Evolutionary conservation across 768 basidiomycete genomes (phyloP), one percentile per base, ranked within the genome.

Genomic region (Leccinum variicolor): DNA sequence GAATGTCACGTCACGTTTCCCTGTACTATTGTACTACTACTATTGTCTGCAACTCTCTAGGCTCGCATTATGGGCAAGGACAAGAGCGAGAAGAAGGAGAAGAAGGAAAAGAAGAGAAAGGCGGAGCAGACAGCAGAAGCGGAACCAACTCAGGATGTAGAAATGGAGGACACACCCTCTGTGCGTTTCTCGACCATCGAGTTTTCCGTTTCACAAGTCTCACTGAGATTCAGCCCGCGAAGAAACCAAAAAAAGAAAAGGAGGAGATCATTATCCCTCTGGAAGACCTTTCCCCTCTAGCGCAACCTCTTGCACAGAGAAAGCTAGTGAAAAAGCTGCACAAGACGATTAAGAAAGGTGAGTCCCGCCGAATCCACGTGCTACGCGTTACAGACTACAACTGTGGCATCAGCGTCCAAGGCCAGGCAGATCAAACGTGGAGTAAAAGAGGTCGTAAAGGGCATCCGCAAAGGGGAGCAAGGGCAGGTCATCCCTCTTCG

Each of bases 401-500:
- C 8, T 31, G 41, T 54, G 10, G 4, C 49, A 31, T 36, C 66
- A 96, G 94, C 97, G 17, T 94, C 95, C 25, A 97, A 96, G 73
- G 86, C 86, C 41, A 85, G 96, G 58, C 94, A 97, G 73, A 89
- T 98, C 31, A 98, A 97, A 78, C 85, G 97, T 47, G 97, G 97
- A 41, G 96, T 99, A 50, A 98, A 98, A 75, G 97, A 99, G 74
- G 92, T 99, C 33, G 94, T 97, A 46, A 99, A 99, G 74, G 93
- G 93, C 3, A 89, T 99, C 43, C 83, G 95, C 54, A 99, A 99
- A 71, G 95, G 95, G 57, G 96, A 98, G 73, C 94, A 91, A 79
- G 97, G 97, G 93, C 88, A 66, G 59, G 87, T 77, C 7, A 14
- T 64, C 33, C 46, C 50, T 36, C n/a, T 4, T 13, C 28, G 14